phyloP scores from a whole-genome alignment of 345 rosid species.

The Eucalyptus cloeziana region DNA sequence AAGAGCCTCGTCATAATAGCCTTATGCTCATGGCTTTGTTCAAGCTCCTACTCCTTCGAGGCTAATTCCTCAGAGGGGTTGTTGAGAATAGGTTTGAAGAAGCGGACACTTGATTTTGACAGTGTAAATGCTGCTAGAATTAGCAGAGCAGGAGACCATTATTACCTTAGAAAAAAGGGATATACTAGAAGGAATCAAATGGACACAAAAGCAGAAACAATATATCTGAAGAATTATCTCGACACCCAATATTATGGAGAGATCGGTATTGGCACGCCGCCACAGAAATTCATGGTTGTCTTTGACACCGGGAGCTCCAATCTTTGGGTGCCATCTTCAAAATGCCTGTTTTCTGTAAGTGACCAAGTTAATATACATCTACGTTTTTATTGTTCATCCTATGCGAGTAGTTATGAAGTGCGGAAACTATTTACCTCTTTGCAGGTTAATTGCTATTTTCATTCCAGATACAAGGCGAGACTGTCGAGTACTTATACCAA shows the following conservation, averaged over 20 bases:
- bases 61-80: constrained; percentile 10
- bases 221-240: constrained; percentile 44
- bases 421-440: not conserved
- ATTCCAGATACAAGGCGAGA: constrained; percentile 37
- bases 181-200: not conserved
- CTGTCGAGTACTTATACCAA: constrained; percentile 35
- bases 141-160: not conserved
- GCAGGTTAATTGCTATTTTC: constrained; percentile 50
- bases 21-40: constrained; percentile 10
- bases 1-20: not conserved
- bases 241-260: constrained; percentile 56
- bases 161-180: not conserved
- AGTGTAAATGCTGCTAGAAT: constrained; percentile 18
- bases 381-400: too few species aligned
- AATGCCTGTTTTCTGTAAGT: constrained; percentile 44
- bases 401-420: not conserved
- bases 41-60: constrained; percentile 1
- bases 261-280: constrained; percentile 52
- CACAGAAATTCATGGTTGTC: constrained; percentile 39
- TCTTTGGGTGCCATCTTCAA: constrained; percentile 63
- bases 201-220: not conserved
- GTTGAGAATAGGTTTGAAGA: constrained; percentile 31
- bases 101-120: constrained; percentile 16
- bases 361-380: not conserved
- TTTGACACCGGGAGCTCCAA: constrained; percentile 58